These are phyloP conservation scores for Hypoxylon sp. DNA, from an alignment of 2,329 filamentous ascomycete species.

Conservation along the genomic window DNA sequence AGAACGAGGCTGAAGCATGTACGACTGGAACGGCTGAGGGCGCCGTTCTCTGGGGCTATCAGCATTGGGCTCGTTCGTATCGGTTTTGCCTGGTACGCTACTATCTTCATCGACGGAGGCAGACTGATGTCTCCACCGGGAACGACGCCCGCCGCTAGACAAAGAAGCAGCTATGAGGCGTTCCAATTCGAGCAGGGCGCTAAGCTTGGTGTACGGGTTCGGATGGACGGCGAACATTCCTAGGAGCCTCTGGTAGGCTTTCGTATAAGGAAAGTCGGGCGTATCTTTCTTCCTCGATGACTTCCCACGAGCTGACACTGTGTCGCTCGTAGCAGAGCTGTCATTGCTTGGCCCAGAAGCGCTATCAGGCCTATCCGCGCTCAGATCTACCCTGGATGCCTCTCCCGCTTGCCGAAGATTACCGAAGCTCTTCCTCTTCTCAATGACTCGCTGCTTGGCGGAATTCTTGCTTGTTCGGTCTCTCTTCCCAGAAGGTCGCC, in stretches of 20 bases:
- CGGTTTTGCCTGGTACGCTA: conserved; percentile 55
- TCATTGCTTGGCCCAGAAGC: conserved; percentile 60
- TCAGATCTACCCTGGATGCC: conserved; percentile 52
- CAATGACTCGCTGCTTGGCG: conserved; percentile 67
- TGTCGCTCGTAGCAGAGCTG: conserved; percentile 59
- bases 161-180: conserved; percentile 84
- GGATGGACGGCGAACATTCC: conserved; percentile 90
- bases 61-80: conserved; percentile 75
- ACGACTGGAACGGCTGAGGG: conserved; percentile 66
- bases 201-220: conserved; percentile 88
- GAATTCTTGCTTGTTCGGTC: conserved; percentile 62
- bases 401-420: conserved; percentile 71
- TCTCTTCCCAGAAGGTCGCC: conserved; percentile 59
- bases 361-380: conserved; percentile 58
- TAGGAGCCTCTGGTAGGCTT: conserved; percentile 83
- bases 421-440: conserved; percentile 78
- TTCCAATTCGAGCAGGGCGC: conserved; percentile 85
- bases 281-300: conserved; percentile 55
- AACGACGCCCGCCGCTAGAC: conserved; percentile 65
- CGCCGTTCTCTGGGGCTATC: conserved; percentile 79
- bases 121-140: conserved; percentile 59
- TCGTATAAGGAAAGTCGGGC: conserved; percentile 81
- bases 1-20: conserved; percentile 54
- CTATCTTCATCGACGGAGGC: conserved; percentile 55
- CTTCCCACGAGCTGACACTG: conserved; percentile 53